Evolutionary conservation across 768 basidiomycete species (phyloP).

Genomic region (Russula virescens): DNA sequence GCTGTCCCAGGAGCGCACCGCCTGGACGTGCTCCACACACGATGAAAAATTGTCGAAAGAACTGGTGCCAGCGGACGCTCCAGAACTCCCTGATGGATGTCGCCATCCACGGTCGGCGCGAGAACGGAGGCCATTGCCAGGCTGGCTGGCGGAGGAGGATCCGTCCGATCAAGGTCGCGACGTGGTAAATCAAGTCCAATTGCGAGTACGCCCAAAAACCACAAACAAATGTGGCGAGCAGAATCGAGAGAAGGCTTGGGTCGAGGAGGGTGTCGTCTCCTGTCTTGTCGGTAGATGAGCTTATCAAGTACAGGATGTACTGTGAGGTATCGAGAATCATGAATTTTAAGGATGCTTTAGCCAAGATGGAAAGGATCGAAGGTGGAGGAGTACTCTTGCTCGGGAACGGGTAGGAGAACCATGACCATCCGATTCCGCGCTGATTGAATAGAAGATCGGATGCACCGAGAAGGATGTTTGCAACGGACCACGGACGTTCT

Average conservation of each 20-base stretch:
- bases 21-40: slow-evolving; percentile 32
- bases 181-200: slow-evolving; percentile 26
- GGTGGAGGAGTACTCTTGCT: background rate
- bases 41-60: slow-evolving; percentile 31
- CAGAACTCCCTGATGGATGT: slow-evolving; percentile 37
- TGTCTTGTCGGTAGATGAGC: no score
- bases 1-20: slow-evolving; percentile 39
- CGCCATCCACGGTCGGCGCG: slow-evolving; percentile 33
- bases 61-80: slow-evolving; percentile 37
- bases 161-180: slow-evolving; percentile 27
- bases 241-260: no score
- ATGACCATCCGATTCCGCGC: no score
- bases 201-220: slow-evolving; percentile 5
- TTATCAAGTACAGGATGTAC: no score
- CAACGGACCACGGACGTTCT: background rate
- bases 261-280: no score
- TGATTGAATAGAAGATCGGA: background rate
- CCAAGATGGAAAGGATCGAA: background rate
- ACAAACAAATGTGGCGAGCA: no score
- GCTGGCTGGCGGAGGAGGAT: slow-evolving; percentile 30
- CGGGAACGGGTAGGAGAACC: background rate
- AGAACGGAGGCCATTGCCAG: slow-evolving; percentile 32
- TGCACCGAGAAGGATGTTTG: slow-evolving; percentile 11
- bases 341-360: no score
- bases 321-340: no score